phyloP scores from a whole-genome alignment of 805 yeast species.

The Saccharomycopsis olivae region DNA sequence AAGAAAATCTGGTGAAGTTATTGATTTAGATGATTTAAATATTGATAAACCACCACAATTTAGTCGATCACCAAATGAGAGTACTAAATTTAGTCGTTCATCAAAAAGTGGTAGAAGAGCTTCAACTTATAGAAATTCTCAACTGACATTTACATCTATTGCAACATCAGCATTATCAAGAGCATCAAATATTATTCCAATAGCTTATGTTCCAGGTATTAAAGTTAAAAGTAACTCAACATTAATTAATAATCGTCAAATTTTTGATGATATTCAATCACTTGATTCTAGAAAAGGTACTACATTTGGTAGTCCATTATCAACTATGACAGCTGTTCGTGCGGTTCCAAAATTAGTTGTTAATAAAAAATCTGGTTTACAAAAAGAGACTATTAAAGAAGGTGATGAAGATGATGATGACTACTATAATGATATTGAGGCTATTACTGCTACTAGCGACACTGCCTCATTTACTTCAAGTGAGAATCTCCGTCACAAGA shows the following conservation, averaged over 20 bases:
- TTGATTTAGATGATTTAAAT: neutral
- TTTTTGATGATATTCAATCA: slow-evolving; percentile 28
- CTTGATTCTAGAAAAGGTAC: slow-evolving; percentile 19
- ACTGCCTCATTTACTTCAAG: slow-evolving; percentile 8
- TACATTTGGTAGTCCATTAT: slow-evolving; percentile 33
- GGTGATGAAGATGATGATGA: slow-evolving; percentile 6
- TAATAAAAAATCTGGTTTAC: slow-evolving; percentile 1
- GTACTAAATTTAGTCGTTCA: neutral
- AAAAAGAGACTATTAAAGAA: slow-evolving; percentile 6
- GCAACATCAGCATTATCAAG: slow-evolving; percentile 64
- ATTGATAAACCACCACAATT: neutral
- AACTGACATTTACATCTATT: slow-evolving; percentile 20
- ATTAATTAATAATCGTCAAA: slow-evolving; percentile 18
- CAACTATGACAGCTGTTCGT: slow-evolving; percentile 58
- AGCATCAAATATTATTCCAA: slow-evolving; percentile 82
- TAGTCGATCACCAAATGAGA: slow-evolving; percentile 1
- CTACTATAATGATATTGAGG: too few relatives aligned
- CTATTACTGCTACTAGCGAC: slow-evolving; percentile 3
- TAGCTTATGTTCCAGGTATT: slow-evolving; percentile 92
- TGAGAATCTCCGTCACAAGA: slow-evolving; percentile 7
- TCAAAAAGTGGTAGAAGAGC: slow-evolving; percentile 5
- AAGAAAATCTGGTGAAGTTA: neutral
- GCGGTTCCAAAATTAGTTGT: slow-evolving; percentile 68
- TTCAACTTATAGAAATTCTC: slow-evolving; percentile 8
- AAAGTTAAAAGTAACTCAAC: slow-evolving; percentile 44